Conservation (phyloP, 176 grass and related monocot genomes). For the Aegilops bicornis region DNA sequence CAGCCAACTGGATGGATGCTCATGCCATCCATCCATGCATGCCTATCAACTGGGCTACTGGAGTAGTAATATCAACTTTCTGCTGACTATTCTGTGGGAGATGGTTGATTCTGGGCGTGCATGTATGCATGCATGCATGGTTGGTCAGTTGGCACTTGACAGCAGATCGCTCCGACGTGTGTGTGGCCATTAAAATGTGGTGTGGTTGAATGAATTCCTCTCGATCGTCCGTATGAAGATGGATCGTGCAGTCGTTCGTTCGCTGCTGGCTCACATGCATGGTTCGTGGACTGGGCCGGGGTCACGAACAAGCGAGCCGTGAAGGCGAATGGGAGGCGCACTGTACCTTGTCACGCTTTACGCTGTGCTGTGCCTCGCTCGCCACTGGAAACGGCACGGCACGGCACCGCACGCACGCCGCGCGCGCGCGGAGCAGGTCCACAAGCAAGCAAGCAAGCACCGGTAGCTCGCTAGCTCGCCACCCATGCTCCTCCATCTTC, state of each 20-base stretch:
- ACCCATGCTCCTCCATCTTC: no score
- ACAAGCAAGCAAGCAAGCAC: background rate
- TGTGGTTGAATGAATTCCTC: background rate
- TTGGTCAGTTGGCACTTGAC: background rate
- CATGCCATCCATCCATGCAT: background rate
- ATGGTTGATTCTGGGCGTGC: background rate
- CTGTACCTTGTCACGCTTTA: constrained; percentile 25
- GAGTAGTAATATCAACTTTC: background rate
- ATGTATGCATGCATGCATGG: background rate
- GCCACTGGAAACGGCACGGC: background rate
- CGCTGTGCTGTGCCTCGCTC: background rate
- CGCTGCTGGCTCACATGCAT: constrained; percentile 18
- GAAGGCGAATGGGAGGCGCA: background rate
- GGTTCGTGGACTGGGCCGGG: constrained; percentile 20
- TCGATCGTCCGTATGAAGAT: background rate
- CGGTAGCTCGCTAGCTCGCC: background rate
- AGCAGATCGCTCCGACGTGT: background rate
- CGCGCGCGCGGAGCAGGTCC: background rate
- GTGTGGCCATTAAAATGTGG: constrained; percentile 12
- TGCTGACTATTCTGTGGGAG: background rate
- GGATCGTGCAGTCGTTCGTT: background rate
- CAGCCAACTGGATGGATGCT: background rate
- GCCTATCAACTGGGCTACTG: no score
- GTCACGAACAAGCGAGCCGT: constrained; percentile 20
- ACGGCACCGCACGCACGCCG: background rate